Evolutionary conservation across 208 protist genomes (phyloP).

Genomic region (Cochliopodium minus): DNA sequence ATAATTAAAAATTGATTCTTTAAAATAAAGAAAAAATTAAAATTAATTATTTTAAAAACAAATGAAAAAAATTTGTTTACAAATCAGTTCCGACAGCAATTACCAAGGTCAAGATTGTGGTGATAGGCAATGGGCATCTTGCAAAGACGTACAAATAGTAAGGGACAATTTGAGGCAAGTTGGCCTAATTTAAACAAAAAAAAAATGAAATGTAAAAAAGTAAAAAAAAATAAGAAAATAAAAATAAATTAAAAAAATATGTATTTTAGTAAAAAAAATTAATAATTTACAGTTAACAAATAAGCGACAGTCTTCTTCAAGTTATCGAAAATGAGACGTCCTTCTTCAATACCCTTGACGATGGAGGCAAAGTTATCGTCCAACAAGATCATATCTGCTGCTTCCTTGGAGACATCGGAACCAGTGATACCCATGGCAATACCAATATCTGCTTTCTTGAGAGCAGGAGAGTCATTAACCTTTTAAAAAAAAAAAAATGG

Average conservation of each 20-base stretch:
- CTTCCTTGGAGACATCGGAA: slow-evolving; percentile 38
- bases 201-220: too few relatives aligned
- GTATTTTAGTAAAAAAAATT: too few relatives aligned
- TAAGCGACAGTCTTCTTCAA: slow-evolving; percentile 64
- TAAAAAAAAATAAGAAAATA: too few relatives aligned
- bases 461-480: background rate
- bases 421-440: slow-evolving; percentile 61
- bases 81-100: slow-evolving; percentile 52
- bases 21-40: too few relatives aligned
- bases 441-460: slow-evolving; percentile 38
- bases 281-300: slow-evolving; percentile 36
- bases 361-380: slow-evolving; percentile 75
- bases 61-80: too few relatives aligned
- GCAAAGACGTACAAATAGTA: slow-evolving; percentile 36
- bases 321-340: slow-evolving; percentile 66
- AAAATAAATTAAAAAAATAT: too few relatives aligned
- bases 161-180: slow-evolving; percentile 44
- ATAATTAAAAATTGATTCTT: too few relatives aligned
- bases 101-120: slow-evolving; percentile 40
- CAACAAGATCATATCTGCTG: slow-evolving; percentile 52
- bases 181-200: too few relatives aligned
- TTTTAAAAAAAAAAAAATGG: too few relatives aligned
- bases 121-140: slow-evolving; percentile 34
- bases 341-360: slow-evolving; percentile 52
- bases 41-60: too few relatives aligned